Conservation (phyloP, 768 basidiomycete genomes). For the Lentinula sp. region DNA sequence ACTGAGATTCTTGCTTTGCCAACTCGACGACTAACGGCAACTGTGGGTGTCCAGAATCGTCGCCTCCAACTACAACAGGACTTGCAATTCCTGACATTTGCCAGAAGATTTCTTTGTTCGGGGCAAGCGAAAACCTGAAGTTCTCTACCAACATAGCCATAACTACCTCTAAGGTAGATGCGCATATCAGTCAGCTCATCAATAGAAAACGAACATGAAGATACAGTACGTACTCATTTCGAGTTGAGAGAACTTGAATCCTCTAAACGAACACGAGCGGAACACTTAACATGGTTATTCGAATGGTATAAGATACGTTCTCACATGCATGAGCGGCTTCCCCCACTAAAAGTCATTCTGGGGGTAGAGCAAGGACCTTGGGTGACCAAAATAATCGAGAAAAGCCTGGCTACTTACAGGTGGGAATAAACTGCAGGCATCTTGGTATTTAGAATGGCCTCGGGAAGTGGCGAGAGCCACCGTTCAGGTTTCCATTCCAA, state of each 20-base stretch:
- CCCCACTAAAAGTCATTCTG: constrained; percentile 6
- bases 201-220: no score
- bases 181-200: no score
- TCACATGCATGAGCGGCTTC: constrained; percentile 4
- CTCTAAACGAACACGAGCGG: background rate
- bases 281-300: background rate
- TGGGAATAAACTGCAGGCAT: constrained; percentile 41
- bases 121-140: constrained; percentile 3
- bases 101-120: constrained; percentile 4
- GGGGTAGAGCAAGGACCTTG: background rate
- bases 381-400: background rate
- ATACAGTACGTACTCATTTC: constrained; percentile 6
- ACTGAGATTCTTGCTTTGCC: background rate
- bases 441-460: constrained; percentile 26
- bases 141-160: background rate
- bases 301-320: background rate
- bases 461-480: constrained; percentile 36
- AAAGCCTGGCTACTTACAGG: constrained; percentile 21
- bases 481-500: constrained; percentile 47
- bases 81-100: constrained; percentile 1
- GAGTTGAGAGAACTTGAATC: constrained; percentile 7
- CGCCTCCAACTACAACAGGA: background rate
- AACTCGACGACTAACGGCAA: background rate
- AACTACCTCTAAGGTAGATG: background rate
- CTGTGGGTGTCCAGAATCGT: background rate